Percentiles rank a stretch among this genome's conserved stretches.
These are phyloP conservation scores for Handroanthus guayacan DNA, from an alignment of 257 asterid genomes.

Conservation along the genomic window DNA sequence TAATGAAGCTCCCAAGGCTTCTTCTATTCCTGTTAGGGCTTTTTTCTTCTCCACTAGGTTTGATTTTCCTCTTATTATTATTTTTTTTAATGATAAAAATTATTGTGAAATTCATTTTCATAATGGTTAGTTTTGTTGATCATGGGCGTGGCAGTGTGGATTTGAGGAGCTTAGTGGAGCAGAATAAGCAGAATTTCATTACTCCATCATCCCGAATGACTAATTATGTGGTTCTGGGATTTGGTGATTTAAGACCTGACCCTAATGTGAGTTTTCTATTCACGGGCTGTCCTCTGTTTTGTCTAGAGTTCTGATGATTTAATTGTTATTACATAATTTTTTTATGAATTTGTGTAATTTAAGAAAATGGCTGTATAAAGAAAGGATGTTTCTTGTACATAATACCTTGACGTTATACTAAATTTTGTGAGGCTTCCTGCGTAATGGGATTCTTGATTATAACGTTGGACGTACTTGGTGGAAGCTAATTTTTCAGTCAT, in stretches of 20 bases:
- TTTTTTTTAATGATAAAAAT: background rate
- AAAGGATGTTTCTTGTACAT: too few species aligned
- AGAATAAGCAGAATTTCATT: constrained; percentile 75
- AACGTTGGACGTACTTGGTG: too few species aligned
- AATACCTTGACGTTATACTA: too few species aligned
- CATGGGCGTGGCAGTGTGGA: constrained; percentile 74
- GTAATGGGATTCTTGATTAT: too few species aligned
- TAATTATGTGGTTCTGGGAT: constrained; percentile 84
- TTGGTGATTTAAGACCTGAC: constrained; percentile 64
- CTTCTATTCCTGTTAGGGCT: constrained; percentile 81
- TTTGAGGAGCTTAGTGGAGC: constrained; percentile 83
- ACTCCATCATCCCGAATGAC: constrained; percentile 93
- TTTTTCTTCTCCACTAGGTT: constrained; percentile 95
- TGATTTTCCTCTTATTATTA: constrained; percentile 5
- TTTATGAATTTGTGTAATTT: background rate
- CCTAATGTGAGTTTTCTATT: constrained; percentile 54
- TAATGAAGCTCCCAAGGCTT: constrained; percentile 43
- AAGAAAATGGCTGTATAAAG: too few species aligned
- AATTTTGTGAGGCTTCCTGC: too few species aligned
- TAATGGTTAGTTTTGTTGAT: background rate
- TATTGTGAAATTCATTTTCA: too few species aligned
- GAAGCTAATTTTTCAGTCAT: too few species aligned
- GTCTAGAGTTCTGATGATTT: background rate
- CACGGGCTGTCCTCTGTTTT: background rate
- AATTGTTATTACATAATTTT: background rate